Percentiles rank a stretch among this genome's conserved stretches.
Evolutionary conservation across 208 protist species (phyloP).

Genomic region (Naegleria fowleri): DNA sequence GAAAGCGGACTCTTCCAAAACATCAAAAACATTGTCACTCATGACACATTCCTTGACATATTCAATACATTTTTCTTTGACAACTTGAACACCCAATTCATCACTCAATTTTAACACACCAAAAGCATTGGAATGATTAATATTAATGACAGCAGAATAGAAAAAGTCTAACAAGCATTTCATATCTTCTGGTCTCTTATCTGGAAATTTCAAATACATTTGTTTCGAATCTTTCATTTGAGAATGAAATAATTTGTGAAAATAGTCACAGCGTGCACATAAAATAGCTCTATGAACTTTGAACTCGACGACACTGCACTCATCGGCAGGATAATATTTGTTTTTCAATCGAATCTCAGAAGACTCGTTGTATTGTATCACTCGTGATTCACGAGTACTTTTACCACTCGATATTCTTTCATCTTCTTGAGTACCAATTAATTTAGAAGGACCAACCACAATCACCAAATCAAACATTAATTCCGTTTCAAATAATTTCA

Average conservation of each 20-base stretch:
- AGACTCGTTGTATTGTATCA: not conserved
- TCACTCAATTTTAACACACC: slow-evolving; percentile 8
- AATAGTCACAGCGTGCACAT: not conserved
- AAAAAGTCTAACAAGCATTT: not conserved
- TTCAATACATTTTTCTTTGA: slow-evolving; percentile 13
- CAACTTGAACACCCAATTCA: not conserved
- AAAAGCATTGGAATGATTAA: slow-evolving; percentile 17
- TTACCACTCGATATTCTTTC: too few relatives aligned
- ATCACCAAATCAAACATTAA: not conserved
- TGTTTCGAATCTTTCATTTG: not conserved
- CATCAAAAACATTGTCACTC: slow-evolving; percentile 16
- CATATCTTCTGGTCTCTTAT: not conserved
- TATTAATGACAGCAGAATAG: not conserved
- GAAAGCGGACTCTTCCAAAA: not conserved
- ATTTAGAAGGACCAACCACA: not conserved
- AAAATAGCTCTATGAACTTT: not conserved
- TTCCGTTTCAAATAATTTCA: not conserved
- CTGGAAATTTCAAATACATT: not conserved
- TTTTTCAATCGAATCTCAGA: not conserved
- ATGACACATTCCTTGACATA: not conserved
- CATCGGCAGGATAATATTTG: not conserved
- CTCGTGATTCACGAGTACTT: too few relatives aligned
- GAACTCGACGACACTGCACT: not conserved
- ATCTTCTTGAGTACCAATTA: not conserved
- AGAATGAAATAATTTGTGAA: not conserved